Evolutionary conservation across 2,329 filamentous ascomycete genomes (phyloP).

Genomic region (Penicillium hordei): DNA sequence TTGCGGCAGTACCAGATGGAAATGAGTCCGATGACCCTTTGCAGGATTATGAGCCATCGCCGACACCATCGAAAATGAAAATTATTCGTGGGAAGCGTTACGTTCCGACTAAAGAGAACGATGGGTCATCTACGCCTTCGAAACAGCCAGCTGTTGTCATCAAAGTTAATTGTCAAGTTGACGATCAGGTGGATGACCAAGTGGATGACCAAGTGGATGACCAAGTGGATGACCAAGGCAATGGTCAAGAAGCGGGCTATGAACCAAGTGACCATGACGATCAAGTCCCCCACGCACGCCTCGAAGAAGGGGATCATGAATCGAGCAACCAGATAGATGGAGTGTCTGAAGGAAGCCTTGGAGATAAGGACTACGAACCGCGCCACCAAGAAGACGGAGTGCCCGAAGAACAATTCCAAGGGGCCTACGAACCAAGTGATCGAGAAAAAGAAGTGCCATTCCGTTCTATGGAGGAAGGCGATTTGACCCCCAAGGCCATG

Average conservation of each 20-base stretch:
- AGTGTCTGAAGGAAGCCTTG: neutral
- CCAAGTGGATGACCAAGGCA: too few species aligned
- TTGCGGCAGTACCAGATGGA: slow-evolving; percentile 34
- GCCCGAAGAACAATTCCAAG: neutral
- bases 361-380: neutral
- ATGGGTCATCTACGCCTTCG: neutral
- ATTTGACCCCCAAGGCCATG: slow-evolving; percentile 7
- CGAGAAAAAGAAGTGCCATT: slow-evolving; percentile 3
- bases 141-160: neutral
- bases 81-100: slow-evolving; percentile 26
- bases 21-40: slow-evolving; percentile 47
- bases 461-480: neutral
- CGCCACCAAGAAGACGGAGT: neutral
- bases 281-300: neutral
- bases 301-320: neutral
- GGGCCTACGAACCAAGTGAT: neutral
- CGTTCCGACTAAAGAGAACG: slow-evolving; percentile 1
- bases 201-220: neutral
- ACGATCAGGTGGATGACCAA: neutral
- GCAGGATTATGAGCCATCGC: slow-evolving; percentile 37
- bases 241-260: neutral
- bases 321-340: neutral
- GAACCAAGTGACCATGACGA: neutral
- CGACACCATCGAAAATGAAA: slow-evolving; percentile 26
- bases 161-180: neutral